Conservation (phyloP, 306 rosid genomes). For the Heteromeles arbutifolia region DNA sequence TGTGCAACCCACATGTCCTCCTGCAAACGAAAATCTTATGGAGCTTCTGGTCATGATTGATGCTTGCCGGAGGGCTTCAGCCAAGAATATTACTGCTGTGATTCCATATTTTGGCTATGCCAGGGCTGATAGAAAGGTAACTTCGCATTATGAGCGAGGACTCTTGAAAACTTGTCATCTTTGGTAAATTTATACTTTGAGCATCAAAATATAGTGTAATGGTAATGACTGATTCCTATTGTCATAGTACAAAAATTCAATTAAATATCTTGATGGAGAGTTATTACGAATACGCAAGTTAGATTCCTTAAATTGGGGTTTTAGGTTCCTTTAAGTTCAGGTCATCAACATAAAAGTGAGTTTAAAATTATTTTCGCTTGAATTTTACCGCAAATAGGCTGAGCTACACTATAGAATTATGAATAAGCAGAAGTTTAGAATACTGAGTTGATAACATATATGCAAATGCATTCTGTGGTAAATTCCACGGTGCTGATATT, state of each 20-base stretch:
- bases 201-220: not conserved
- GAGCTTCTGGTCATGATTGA: slow-evolving; percentile 94
- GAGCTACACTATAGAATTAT: not conserved
- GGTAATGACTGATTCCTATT: not conserved
- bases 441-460: not conserved
- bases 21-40: slow-evolving; percentile 92
- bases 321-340: not conserved
- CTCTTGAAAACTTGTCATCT: not conserved
- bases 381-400: not conserved
- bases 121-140: slow-evolving; percentile 95
- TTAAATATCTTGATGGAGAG: not conserved
- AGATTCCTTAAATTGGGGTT: not conserved
- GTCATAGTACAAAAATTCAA: not conserved
- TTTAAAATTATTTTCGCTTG: not conserved
- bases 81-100: slow-evolving; percentile 89
- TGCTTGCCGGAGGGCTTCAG: slow-evolving; percentile 93
- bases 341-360: not conserved
- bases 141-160: not conserved
- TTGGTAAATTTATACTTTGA: not conserved
- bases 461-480: slow-evolving; percentile 2
- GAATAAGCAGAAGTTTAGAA: not conserved
- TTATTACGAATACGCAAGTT: not conserved
- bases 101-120: slow-evolving; percentile 97
- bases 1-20: slow-evolving; percentile 98
- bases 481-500: not conserved